Evolutionary conservation across 2,329 filamentous ascomycete genomes (phyloP).

Genomic region (Ambrosiella xylebori): DNA sequence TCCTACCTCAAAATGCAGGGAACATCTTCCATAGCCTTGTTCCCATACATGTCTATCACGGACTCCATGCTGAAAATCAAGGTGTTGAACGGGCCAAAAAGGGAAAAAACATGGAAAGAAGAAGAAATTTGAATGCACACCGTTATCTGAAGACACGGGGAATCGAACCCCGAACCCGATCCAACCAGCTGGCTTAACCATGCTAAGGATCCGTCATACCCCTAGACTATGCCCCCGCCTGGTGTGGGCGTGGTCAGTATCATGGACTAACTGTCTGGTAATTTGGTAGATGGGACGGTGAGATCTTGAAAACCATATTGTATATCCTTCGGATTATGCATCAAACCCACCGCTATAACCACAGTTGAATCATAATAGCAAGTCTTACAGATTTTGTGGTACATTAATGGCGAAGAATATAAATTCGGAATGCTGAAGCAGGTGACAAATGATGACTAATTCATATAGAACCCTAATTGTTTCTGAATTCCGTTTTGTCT

Average conservation of each 20-base stretch:
- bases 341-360: no score
- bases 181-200: slow-evolving; percentile 3
- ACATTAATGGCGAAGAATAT: no score
- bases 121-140: neutral
- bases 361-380: no score
- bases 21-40: neutral
- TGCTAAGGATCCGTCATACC: slow-evolving; percentile 14
- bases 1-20: neutral
- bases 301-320: no score
- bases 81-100: neutral
- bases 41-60: neutral
- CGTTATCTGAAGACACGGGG: slow-evolving; percentile 10
- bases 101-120: neutral
- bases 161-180: slow-evolving; percentile 14
- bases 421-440: no score
- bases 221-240: slow-evolving; percentile 12
- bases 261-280: neutral
- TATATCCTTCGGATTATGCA: no score
- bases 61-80: neutral
- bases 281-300: neutral
- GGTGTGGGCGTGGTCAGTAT: neutral
- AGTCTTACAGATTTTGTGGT: no score
- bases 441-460: no score
- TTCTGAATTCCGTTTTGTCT: no score
- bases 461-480: no score